Conservation (phyloP, 176 grass and related monocot genomes). For the Juncus effusus region DNA sequence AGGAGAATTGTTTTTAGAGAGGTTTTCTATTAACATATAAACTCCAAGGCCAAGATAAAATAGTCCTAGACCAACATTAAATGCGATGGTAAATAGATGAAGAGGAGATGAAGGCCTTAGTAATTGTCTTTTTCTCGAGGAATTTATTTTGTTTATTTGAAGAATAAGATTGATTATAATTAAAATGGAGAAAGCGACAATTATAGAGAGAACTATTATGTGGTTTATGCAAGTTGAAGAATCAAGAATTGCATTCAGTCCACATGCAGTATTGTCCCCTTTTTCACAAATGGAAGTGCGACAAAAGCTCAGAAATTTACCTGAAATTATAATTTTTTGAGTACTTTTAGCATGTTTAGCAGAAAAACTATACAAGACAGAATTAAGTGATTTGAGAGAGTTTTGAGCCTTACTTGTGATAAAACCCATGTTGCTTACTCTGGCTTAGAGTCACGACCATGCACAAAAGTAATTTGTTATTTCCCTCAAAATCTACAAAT, state of each 20-base stretch:
- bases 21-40: conserved; percentile 47
- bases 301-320: conserved; percentile 39
- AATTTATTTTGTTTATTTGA: conserved; percentile 30
- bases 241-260: conserved; percentile 24
- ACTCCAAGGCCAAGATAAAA: conserved; percentile 40
- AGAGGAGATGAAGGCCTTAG: conserved; percentile 28
- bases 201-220: conserved; percentile 24
- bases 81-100: conserved; percentile 23
- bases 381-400: conserved; percentile 7
- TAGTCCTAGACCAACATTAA: conserved; percentile 47
- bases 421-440: conserved; percentile 26
- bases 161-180: conserved; percentile 40
- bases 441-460: not conserved
- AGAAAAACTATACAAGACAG: not conserved
- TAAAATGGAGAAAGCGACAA: conserved; percentile 14
- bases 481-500: conserved; percentile 14
- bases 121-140: not conserved
- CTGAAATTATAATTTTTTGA: conserved; percentile 27
- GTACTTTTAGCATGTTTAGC: not conserved
- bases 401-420: conserved; percentile 30
- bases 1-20: not conserved
- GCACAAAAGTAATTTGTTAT: conserved; percentile 3
- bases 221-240: conserved; percentile 78
- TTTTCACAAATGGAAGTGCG: conserved; percentile 37
- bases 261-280: conserved; percentile 26